A percentile compares a stretch with the other conserved stretches of the same genome.
These are phyloP conservation scores for Taphrina wiesneri DNA, from an alignment of 1,139 yeast species.

Conservation along the genomic window DNA sequence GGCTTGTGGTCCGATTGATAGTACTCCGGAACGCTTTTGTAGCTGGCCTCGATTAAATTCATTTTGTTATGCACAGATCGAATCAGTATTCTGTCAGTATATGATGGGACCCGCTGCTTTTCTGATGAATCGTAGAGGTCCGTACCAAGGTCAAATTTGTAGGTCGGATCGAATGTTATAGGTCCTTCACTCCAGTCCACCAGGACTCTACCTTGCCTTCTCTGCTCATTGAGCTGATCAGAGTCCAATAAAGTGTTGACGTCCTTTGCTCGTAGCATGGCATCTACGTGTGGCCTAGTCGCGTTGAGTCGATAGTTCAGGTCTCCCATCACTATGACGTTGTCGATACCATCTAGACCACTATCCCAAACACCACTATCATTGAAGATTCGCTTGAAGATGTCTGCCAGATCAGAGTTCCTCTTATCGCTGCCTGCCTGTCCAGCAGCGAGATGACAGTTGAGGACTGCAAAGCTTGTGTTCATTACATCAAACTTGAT, in stretches of 20 bases:
- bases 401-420: constrained; percentile 33
- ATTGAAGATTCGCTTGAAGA: constrained; percentile 27
- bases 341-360: constrained; percentile 29
- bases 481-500: constrained; percentile 31
- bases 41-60: constrained; percentile 9
- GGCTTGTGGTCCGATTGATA: constrained; percentile 75
- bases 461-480: constrained; percentile 33
- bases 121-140: constrained; percentile 48
- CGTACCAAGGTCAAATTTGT: constrained; percentile 53
- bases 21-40: constrained; percentile 45
- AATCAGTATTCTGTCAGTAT: constrained; percentile 66
- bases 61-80: background rate
- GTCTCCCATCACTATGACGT: constrained; percentile 51
- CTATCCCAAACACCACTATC: constrained; percentile 23
- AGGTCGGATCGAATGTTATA: constrained; percentile 72
- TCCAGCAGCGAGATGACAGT: constrained; percentile 36
- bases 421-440: constrained; percentile 25
- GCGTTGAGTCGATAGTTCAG: constrained; percentile 66
- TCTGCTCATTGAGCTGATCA: constrained; percentile 62
- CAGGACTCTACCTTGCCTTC: constrained; percentile 57
- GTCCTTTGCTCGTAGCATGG: constrained; percentile 51
- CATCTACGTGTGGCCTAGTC: constrained; percentile 50
- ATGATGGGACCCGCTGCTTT: constrained; percentile 67
- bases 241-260: constrained; percentile 54
- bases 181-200: constrained; percentile 64